These are phyloP conservation scores for Aeschynomene evenia DNA, from an alignment of 306 rosid genomes.

Conservation along the genomic window DNA sequence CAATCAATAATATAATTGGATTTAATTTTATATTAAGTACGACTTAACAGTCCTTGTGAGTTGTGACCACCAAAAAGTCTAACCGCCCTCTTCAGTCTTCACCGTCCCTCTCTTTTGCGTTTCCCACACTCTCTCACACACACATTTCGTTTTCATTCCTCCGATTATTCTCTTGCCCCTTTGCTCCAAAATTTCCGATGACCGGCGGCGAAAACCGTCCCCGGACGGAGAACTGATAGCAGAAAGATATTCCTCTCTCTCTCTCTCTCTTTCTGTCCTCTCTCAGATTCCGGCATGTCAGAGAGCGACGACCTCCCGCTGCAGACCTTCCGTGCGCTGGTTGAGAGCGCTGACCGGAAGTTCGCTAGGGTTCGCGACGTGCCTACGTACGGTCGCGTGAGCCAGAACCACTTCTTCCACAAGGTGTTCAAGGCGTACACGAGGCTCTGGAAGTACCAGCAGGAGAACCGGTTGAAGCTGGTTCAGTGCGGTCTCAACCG, in stretches of 20 bases:
- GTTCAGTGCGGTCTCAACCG: constrained; percentile 78
- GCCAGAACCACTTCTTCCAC: constrained; percentile 66
- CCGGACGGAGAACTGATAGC: constrained; percentile 38
- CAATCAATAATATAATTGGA: not conserved
- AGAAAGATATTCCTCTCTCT: not conserved
- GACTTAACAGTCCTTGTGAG: constrained; percentile 18
- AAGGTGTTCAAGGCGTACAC: constrained; percentile 92
- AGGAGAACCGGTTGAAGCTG: constrained; percentile 72
- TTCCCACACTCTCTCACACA: not conserved
- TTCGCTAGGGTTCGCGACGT: constrained; percentile 93
- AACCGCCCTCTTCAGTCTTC: constrained; percentile 38
- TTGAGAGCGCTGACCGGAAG: constrained; percentile 88
- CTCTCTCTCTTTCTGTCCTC: not conserved
- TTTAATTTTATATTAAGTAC: not conserved
- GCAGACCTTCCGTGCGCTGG: constrained; percentile 81
- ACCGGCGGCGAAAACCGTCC: constrained; percentile 35
- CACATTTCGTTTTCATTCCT: constrained; percentile 22
- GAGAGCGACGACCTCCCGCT: constrained; percentile 45
- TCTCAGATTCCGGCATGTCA: constrained; percentile 48
- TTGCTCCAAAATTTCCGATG: constrained; percentile 52
- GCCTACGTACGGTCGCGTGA: constrained; percentile 72
- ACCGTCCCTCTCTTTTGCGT: constrained; percentile 22
- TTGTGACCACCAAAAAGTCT: constrained; percentile 33
- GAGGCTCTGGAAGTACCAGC: constrained; percentile 91
- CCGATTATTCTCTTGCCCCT: not conserved